Evolutionary conservation across 805 yeast species (phyloP).

Genomic region (Cephaloascus fragrans): DNA sequence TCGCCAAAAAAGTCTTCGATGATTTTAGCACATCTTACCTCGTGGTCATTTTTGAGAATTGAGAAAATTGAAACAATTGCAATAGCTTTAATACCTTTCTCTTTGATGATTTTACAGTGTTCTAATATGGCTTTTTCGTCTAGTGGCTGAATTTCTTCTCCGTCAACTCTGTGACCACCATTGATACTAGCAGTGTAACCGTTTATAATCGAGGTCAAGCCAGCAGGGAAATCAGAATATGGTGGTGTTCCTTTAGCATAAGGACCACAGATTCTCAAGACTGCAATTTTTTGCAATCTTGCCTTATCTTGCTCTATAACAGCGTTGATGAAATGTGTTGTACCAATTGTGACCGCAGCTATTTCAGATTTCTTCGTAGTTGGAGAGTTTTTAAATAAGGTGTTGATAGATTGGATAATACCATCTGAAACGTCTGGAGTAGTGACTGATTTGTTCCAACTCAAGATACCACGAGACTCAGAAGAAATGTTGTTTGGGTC

Average conservation of each 20-base stretch:
- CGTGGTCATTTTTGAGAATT: conserved; percentile 27
- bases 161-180: conserved; percentile 36
- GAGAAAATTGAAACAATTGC: conserved; percentile 33
- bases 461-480: conserved; percentile 20
- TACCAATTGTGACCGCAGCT: conserved; percentile 37
- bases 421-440: conserved; percentile 35
- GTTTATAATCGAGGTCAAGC: conserved; percentile 19
- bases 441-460: conserved; percentile 33
- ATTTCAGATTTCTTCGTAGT: conserved; percentile 18
- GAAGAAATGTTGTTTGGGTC: conserved; percentile 19
- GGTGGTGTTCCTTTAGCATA: conserved; percentile 27
- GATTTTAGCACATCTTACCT: conserved; percentile 19
- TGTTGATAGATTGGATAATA: conserved; percentile 22
- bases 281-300: conserved; percentile 33
- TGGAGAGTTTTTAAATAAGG: conserved; percentile 15
- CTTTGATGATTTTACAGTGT: conserved; percentile 20
- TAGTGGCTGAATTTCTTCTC: conserved; percentile 22
- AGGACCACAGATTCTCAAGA: conserved; percentile 34
- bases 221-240: conserved; percentile 34
- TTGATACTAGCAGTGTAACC: conserved; percentile 24
- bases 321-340: conserved; percentile 43
- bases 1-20: conserved; percentile 10
- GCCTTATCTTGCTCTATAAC: conserved; percentile 35
- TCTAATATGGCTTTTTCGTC: conserved; percentile 16
- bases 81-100: conserved; percentile 20